Conservation (phyloP, 1,284 basidiomycete genomes). For the Sporisorium sorghi region DNA sequence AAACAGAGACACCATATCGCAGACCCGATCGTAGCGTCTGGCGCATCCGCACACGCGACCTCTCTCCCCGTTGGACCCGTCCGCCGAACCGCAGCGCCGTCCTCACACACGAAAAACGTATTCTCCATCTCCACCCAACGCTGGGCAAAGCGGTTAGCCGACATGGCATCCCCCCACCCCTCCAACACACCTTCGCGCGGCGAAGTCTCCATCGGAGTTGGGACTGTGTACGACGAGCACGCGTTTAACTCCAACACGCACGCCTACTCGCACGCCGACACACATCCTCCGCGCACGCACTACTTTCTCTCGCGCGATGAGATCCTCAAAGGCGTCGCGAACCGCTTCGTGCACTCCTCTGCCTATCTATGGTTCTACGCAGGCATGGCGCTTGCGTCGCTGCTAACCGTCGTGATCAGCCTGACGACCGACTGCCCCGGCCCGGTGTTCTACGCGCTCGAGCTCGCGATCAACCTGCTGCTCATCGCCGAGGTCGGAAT, state of each 20-base stretch:
- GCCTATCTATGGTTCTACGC: slow-evolving; percentile 68
- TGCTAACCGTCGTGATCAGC: slow-evolving; percentile 63
- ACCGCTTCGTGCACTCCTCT: slow-evolving; percentile 66
- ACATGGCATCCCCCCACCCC: slow-evolving; percentile 34
- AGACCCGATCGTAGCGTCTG: slow-evolving; percentile 40
- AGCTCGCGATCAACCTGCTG: slow-evolving; percentile 63
- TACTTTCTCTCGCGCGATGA: slow-evolving; percentile 63
- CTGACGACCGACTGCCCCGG: slow-evolving; percentile 64
- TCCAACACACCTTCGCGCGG: slow-evolving; percentile 4
- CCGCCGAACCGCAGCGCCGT: slow-evolving; percentile 29
- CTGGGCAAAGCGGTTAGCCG: slow-evolving; percentile 42
- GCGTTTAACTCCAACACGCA: slow-evolving; percentile 27
- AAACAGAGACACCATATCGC: slow-evolving; percentile 42
- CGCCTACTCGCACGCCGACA: slow-evolving; percentile 15
- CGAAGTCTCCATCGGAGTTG: slow-evolving; percentile 39
- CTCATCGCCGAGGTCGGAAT: slow-evolving; percentile 66
- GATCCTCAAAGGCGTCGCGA: slow-evolving; percentile 67
- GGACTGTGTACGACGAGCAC: slow-evolving; percentile 36
- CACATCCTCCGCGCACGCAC: slow-evolving; percentile 46
- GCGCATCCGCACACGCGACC: slow-evolving; percentile 30
- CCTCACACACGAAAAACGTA: slow-evolving; percentile 47
- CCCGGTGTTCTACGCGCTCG: slow-evolving; percentile 63
- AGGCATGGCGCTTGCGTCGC: slow-evolving; percentile 63
- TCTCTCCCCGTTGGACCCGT: slow-evolving; percentile 23
- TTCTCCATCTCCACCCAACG: slow-evolving; percentile 48